Conservation (phyloP, 1,139 yeast species). For the Pichia kudriavzevii region DNA sequence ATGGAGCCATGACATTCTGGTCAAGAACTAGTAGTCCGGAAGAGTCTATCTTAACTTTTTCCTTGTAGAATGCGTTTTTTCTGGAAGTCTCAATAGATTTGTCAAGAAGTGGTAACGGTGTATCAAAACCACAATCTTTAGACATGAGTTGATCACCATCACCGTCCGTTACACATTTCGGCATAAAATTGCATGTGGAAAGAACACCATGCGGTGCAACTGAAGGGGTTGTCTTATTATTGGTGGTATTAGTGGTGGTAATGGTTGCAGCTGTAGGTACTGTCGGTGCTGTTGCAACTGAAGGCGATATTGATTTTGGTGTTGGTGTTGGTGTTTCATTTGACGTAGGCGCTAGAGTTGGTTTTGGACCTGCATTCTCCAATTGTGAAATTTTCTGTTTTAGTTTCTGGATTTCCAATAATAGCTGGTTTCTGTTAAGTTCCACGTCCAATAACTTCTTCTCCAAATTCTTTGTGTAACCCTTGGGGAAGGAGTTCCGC, state of each 20-base stretch:
- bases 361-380: slow-evolving; percentile 1
- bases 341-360: too few relatives aligned
- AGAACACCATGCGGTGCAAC: too few relatives aligned
- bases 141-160: too few relatives aligned
- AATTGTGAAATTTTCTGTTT: slow-evolving; percentile 10
- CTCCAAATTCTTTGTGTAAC: slow-evolving; percentile 69
- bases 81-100: slow-evolving; percentile 1
- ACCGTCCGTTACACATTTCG: too few relatives aligned
- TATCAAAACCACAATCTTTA: neutral
- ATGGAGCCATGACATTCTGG: slow-evolving; percentile 23
- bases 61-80: slow-evolving; percentile 1
- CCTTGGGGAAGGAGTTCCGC: slow-evolving; percentile 67
- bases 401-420: slow-evolving; percentile 24
- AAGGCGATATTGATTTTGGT: too few relatives aligned
- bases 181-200: too few relatives aligned
- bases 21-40: slow-evolving; percentile 20
- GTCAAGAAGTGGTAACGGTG: neutral
- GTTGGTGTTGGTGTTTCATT: too few relatives aligned
- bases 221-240: too few relatives aligned
- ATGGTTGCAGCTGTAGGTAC: too few relatives aligned
- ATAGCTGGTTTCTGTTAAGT: slow-evolving; percentile 41
- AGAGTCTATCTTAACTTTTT: slow-evolving; percentile 13
- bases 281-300: too few relatives aligned
- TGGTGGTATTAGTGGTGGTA: too few relatives aligned
- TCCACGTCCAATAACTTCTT: slow-evolving; percentile 52